Evolutionary conservation across 371 early-diverging fungal species (phyloP).

Genomic region (Cokeromyces recurvatus): DNA sequence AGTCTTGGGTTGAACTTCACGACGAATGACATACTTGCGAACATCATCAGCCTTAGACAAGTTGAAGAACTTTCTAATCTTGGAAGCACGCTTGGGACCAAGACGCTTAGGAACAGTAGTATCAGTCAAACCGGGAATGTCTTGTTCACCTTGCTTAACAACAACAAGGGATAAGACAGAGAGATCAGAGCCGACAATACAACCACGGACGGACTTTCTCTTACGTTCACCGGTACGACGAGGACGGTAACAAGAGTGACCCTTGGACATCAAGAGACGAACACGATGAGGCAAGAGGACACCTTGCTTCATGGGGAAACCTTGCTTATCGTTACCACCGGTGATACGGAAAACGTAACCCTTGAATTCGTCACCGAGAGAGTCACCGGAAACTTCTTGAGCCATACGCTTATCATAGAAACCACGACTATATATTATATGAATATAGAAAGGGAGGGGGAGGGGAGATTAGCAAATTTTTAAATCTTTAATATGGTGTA

Average conservation of each 20-base stretch:
- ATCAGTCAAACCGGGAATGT: slow-evolving; percentile 98
- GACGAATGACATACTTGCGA: slow-evolving; percentile 97
- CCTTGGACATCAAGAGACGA: slow-evolving; percentile 92
- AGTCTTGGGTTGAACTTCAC: slow-evolving; percentile 89
- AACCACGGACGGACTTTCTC: slow-evolving; percentile 99
- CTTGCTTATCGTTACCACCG: slow-evolving; percentile 99
- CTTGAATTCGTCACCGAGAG: slow-evolving; percentile 98
- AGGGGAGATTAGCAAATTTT: background rate
- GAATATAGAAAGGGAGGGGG: background rate
- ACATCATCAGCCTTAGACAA: slow-evolving; percentile 97
- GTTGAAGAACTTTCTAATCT: slow-evolving; percentile 98
- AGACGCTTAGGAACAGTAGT: slow-evolving; percentile 89
- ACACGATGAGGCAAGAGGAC: slow-evolving; percentile 93
- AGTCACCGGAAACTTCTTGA: slow-evolving; percentile 94
- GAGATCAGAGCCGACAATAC: slow-evolving; percentile 96
- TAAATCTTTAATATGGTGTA: background rate
- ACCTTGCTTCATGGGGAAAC: slow-evolving; percentile 98
- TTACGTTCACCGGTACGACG: slow-evolving; percentile 98
- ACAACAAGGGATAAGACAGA: slow-evolving; percentile 93
- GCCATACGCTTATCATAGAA: slow-evolving; percentile 98
- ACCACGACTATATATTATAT: slow-evolving; percentile 75
- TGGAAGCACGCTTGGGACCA: slow-evolving; percentile 98
- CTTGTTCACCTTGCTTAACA: slow-evolving; percentile 95
- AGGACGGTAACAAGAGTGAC: slow-evolving; percentile 99
- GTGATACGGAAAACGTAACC: slow-evolving; percentile 99